These are phyloP conservation scores for Alternaria triticimaculans DNA, from an alignment of 2,329 filamentous ascomycete genomes.

Conservation along the genomic window DNA sequence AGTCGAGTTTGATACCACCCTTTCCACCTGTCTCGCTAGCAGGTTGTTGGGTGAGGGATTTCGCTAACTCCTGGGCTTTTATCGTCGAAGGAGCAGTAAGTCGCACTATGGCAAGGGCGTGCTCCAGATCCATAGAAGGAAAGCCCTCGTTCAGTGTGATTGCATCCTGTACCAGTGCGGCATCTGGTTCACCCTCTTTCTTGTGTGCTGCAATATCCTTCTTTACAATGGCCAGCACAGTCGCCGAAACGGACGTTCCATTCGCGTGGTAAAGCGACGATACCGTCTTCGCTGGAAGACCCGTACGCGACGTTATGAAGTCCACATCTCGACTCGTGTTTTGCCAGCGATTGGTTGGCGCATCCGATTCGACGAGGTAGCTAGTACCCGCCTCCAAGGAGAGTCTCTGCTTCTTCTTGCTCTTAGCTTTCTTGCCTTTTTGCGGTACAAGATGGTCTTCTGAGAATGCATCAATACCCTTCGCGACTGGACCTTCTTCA, in stretches of 20 bases:
- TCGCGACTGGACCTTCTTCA: conserved; percentile 55
- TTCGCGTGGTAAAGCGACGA: conserved; percentile 66
- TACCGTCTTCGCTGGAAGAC: conserved; percentile 56
- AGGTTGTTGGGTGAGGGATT: conserved; percentile 56
- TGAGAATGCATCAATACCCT: conserved; percentile 84
- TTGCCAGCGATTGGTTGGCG: conserved; percentile 63
- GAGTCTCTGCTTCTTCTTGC: conserved; percentile 49
- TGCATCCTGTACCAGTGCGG: conserved; percentile 58
- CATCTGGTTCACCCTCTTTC: conserved; percentile 42
- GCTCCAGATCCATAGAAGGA: conserved; percentile 56
- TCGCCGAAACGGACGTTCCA: conserved; percentile 61
- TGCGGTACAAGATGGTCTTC: conserved; percentile 58
- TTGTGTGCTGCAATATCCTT: conserved; percentile 53
- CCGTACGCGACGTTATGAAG: conserved; percentile 63
- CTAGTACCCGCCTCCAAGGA: conserved; percentile 24
- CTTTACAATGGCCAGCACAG: conserved; percentile 62
- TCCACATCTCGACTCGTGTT: conserved; percentile 64
- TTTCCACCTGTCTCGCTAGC: conserved; percentile 28
- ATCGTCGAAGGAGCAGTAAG: conserved; percentile 64
- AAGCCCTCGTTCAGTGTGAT: conserved; percentile 63
- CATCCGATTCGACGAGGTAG: conserved; percentile 32
- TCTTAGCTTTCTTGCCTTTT: conserved; percentile 52
- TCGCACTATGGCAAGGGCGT: conserved; percentile 61
- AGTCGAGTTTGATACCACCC: conserved; percentile 57
- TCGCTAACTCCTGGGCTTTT: conserved; percentile 66